Evolutionary conservation across 805 yeast genomes (phyloP).

Genomic region (Ogataea methylovora): DNA sequence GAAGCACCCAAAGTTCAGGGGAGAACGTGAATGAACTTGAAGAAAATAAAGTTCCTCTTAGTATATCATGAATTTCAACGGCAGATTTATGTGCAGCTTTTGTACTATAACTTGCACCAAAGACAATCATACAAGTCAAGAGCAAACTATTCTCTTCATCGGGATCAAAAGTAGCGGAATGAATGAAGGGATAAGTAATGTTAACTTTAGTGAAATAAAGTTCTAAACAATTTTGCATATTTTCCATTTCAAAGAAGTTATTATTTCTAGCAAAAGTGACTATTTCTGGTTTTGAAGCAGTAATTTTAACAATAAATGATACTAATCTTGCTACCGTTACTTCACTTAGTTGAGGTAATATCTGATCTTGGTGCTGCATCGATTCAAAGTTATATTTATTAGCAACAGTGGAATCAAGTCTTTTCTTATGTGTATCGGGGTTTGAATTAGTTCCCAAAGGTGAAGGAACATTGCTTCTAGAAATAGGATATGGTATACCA

Average conservation of each 20-base stretch:
- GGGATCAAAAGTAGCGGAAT: conserved; percentile 6
- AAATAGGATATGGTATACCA: too few relatives aligned
- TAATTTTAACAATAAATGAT: conserved; percentile 1
- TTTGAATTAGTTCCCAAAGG: too few relatives aligned
- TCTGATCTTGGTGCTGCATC: not conserved
- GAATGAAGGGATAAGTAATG: conserved; percentile 9
- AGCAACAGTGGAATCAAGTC: too few relatives aligned
- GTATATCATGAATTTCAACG: conserved; percentile 5
- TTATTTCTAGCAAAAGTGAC: not conserved
- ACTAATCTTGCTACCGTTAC: not conserved
- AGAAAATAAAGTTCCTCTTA: conserved; percentile 5
- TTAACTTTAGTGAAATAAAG: conserved; percentile 7
- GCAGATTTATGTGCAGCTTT: conserved; percentile 3
- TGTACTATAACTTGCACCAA: conserved; percentile 6
- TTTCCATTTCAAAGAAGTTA: conserved; percentile 4
- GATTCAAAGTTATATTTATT: conserved; percentile 4
- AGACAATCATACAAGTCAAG: conserved; percentile 5
- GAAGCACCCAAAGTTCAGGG: conserved; percentile 6
- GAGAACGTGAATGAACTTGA: conserved; percentile 2
- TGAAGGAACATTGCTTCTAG: too few relatives aligned
- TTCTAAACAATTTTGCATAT: conserved; percentile 5
- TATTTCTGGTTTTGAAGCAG: not conserved
- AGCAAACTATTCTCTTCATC: conserved; percentile 1
- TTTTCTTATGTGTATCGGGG: too few relatives aligned
- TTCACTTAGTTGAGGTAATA: conserved; percentile 3